These are phyloP conservation scores for Oryza officinalis DNA, from an alignment of 176 grass and related monocot species.

Conservation along the genomic window DNA sequence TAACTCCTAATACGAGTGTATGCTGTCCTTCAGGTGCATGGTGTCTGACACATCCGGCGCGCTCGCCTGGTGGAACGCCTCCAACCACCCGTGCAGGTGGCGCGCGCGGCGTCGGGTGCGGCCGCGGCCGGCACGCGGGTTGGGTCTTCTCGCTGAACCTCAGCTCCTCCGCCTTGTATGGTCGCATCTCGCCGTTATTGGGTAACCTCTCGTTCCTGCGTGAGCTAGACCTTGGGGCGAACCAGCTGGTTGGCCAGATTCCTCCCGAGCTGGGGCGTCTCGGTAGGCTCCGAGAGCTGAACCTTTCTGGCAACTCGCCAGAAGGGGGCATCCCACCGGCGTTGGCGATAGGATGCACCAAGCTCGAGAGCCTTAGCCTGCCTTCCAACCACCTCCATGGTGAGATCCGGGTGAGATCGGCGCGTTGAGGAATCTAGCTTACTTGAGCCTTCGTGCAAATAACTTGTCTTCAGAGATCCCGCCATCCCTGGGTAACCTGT, in stretches of 20 bases:
- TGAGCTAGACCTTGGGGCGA: neutral
- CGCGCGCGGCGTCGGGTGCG: conserved; percentile 15
- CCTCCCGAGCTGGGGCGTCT: conserved; percentile 16
- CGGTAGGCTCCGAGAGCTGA: neutral
- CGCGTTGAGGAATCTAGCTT: no score
- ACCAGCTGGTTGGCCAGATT: conserved; percentile 25
- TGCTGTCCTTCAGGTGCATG: no score
- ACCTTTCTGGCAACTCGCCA: neutral
- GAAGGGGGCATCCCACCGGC: conserved; percentile 12
- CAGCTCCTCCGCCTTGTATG: neutral
- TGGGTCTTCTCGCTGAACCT: conserved; percentile 22
- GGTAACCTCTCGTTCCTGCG: conserved; percentile 33
- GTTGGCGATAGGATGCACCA: neutral
- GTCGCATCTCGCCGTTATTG: conserved; percentile 11
- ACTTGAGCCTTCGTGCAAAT: no score
- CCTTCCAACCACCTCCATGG: neutral
- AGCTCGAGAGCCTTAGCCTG: conserved; percentile 1
- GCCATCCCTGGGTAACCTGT: no score
- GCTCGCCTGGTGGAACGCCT: conserved; percentile 20
- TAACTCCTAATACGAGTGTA: no score
- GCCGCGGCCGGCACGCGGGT: neutral
- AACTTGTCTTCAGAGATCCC: no score
- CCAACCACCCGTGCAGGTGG: neutral
- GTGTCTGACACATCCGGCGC: no score
- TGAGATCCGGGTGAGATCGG: no score